Evolutionary conservation across 305 asterid genomes (phyloP).

Genomic region (Fraxinus platypoda): DNA sequence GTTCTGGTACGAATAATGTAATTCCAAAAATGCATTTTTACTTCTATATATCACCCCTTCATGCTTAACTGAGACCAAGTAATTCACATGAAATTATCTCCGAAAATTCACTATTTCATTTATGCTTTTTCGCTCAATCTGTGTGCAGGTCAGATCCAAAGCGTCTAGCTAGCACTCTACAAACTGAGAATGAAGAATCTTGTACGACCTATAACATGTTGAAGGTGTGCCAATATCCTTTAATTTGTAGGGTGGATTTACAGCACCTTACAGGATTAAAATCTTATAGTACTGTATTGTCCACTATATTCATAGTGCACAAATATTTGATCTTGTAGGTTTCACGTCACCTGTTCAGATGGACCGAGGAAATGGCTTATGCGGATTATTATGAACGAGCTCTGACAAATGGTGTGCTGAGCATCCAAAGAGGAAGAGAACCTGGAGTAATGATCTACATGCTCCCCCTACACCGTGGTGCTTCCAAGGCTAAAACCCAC

Average conservation of each 20-base stretch:
- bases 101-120: not conserved
- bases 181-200: conserved; percentile 76
- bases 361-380: conserved; percentile 84
- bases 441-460: conserved; percentile 90
- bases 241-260: not conserved
- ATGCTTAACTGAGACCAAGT: not conserved
- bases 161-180: conserved; percentile 59
- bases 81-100: not conserved
- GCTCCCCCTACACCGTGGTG: conserved; percentile 78
- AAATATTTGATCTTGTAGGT: conserved; percentile 43
- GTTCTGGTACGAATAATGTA: conserved; percentile 50
- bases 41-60: not conserved
- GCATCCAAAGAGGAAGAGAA: conserved; percentile 83
- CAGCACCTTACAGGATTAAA: not conserved
- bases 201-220: conserved; percentile 94
- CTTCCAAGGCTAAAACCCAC: conserved; percentile 68
- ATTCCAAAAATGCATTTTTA: not conserved
- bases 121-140: not conserved
- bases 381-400: conserved; percentile 94
- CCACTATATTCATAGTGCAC: not conserved
- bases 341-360: conserved; percentile 72
- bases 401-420: conserved; percentile 75
- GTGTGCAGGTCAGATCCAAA: conserved; percentile 65
- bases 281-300: not conserved
- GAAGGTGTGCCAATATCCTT: conserved; percentile 43